These are phyloP conservation scores for Nemania sp. DNA, from an alignment of 2,329 filamentous ascomycete genomes.

Conservation along the genomic window DNA sequence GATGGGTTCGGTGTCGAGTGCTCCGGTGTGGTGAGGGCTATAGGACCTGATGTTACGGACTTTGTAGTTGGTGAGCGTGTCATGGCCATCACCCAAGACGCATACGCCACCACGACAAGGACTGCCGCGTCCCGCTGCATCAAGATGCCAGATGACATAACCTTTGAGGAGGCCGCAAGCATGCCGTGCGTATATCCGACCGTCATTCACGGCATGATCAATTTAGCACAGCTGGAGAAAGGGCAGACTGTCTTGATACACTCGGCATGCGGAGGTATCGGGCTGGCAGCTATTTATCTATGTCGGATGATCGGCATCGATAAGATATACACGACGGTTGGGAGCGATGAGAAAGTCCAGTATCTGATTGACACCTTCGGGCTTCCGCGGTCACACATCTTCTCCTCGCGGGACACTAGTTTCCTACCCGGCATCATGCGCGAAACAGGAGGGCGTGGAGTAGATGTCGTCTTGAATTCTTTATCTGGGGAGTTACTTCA, in stretches of 20 bases:
- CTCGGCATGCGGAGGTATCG: constrained; percentile 36
- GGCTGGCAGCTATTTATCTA: constrained; percentile 33
- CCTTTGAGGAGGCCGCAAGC: constrained; percentile 35
- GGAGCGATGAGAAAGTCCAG: constrained; percentile 24
- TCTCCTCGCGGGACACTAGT: constrained; percentile 23
- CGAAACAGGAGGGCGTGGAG: constrained; percentile 18
- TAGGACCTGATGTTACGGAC: constrained; percentile 26
- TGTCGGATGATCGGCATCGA: constrained; percentile 30
- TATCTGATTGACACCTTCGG: constrained; percentile 25
- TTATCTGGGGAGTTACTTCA: constrained; percentile 34
- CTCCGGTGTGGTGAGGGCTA: constrained; percentile 19
- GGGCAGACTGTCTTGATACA: constrained; percentile 37
- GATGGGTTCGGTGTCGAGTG: constrained; percentile 33
- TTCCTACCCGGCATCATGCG: constrained; percentile 29
- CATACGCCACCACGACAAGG: constrained; percentile 12
- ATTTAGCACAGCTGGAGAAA: constrained; percentile 21
- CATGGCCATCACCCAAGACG: constrained; percentile 9
- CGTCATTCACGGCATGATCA: constrained; percentile 25
- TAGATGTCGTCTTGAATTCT: constrained; percentile 34
- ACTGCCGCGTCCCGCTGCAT: not conserved
- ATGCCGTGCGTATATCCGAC: constrained; percentile 37
- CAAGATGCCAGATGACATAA: constrained; percentile 32
- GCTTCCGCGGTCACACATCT: constrained; percentile 22
- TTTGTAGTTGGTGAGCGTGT: constrained; percentile 31
- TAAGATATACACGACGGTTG: constrained; percentile 33